A percentile compares a stretch with the other conserved stretches of the same genome.
These are phyloP conservation scores for Scleroderma citrinum DNA, from an alignment of 768 basidiomycete species.

Conservation along the genomic window DNA sequence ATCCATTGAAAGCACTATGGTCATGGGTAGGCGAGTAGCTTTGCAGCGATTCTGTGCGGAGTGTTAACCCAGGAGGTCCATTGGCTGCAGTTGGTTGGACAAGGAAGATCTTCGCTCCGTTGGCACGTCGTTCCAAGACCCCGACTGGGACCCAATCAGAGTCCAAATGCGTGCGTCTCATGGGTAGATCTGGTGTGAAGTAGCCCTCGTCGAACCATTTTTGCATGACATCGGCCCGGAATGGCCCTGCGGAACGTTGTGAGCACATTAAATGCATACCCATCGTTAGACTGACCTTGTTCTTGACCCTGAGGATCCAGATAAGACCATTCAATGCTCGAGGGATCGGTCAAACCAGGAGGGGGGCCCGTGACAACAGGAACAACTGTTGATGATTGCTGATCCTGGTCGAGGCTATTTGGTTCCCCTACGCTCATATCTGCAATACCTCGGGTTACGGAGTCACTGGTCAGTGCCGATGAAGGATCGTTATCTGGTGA, in stretches of 20 bases:
- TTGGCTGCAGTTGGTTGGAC: constrained; percentile 37
- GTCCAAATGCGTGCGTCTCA: constrained; percentile 76
- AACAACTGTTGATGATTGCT: constrained; percentile 5
- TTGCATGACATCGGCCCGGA: constrained; percentile 86
- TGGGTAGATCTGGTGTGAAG: constrained; percentile 74
- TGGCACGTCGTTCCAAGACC: constrained; percentile 48
- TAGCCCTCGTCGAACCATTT: constrained; percentile 92
- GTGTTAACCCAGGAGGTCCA: constrained; percentile 50
- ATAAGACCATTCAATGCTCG: constrained; percentile 81
- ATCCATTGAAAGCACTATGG: constrained; percentile 38
- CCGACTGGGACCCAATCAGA: constrained; percentile 61
- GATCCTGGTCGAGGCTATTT: constrained; percentile 4
- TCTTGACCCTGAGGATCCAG: constrained; percentile 87
- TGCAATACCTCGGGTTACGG: constrained; percentile 8
- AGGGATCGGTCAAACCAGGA: constrained; percentile 47
- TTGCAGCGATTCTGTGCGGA: constrained; percentile 45
- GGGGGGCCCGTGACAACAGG: constrained; percentile 31
- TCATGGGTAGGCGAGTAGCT: constrained; percentile 37
- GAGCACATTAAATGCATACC: not conserved
- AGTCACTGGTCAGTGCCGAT: constrained; percentile 7
- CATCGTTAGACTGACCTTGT: constrained; percentile 55
- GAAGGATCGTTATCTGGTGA: constrained; percentile 8
- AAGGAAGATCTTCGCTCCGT: constrained; percentile 57
- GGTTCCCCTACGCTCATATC: constrained; percentile 12
- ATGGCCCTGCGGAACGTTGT: constrained; percentile 59